phyloP scores from a whole-genome alignment of 2,329 filamentous ascomycete species.

The Claviceps capensis region DNA sequence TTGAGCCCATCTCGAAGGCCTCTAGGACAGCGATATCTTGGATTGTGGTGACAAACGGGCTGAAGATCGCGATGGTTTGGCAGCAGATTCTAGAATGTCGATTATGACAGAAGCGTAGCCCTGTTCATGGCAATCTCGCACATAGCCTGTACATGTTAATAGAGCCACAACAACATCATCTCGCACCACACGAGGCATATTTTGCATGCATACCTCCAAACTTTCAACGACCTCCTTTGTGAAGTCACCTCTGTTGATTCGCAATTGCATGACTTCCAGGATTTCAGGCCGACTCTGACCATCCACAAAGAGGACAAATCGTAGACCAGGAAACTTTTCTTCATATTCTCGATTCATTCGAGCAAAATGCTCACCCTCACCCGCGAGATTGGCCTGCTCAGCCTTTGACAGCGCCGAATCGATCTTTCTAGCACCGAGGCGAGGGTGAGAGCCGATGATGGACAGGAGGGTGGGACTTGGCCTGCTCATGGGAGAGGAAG shows the following conservation, averaged over 20 bases:
- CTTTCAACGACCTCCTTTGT: slow-evolving; percentile 56
- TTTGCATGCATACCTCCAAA: slow-evolving; percentile 45
- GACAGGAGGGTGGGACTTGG: slow-evolving; percentile 42
- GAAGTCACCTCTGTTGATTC: slow-evolving; percentile 57
- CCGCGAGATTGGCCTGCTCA: slow-evolving; percentile 68
- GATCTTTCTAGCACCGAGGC: slow-evolving; percentile 67
- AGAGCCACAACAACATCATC: background rate
- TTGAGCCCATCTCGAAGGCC: no score
- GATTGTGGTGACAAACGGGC: no score
- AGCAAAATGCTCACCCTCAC: slow-evolving; percentile 45
- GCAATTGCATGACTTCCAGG: slow-evolving; percentile 65
- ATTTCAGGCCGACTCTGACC: slow-evolving; percentile 59
- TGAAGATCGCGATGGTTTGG: no score
- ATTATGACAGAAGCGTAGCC: slow-evolving; percentile 39
- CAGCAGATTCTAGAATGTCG: background rate
- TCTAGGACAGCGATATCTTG: no score
- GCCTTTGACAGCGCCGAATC: slow-evolving; percentile 69
- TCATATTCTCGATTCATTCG: slow-evolving; percentile 69
- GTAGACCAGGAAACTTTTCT: slow-evolving; percentile 61
- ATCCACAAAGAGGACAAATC: slow-evolving; percentile 89
- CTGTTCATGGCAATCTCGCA: slow-evolving; percentile 79
- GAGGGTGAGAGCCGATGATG: slow-evolving; percentile 70
- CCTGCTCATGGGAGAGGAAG: slow-evolving; percentile 33
- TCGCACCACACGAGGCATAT: background rate
- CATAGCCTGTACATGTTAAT: slow-evolving; percentile 52